These are phyloP conservation scores for Fusarium staphyleae DNA, from an alignment of 2,329 filamentous ascomycete species.

Conservation along the genomic window DNA sequence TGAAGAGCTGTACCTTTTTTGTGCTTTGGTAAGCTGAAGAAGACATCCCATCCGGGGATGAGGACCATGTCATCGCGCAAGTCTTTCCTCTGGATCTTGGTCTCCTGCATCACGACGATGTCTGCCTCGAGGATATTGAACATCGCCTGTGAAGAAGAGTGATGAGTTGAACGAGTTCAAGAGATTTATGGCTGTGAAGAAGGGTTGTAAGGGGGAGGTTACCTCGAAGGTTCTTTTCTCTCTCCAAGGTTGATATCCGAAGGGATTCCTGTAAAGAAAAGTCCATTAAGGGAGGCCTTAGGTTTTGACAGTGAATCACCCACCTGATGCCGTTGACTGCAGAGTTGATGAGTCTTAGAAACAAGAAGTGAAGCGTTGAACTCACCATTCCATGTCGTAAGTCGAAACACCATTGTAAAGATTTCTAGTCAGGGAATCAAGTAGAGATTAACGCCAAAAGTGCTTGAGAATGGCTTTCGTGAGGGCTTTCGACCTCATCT, in stretches of 20 bases:
- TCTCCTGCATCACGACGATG: slow-evolving; percentile 93
- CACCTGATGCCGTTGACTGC: slow-evolving; percentile 82
- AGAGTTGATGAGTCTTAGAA: slow-evolving; percentile 6
- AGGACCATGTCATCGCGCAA: slow-evolving; percentile 95
- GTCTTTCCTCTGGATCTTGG: slow-evolving; percentile 94
- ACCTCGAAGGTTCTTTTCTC: slow-evolving; percentile 74
- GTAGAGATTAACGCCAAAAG: not conserved
- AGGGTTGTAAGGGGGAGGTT: not conserved
- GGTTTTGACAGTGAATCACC: slow-evolving; percentile 18
- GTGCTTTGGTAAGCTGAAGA: slow-evolving; percentile 89
- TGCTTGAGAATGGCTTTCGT: not conserved
- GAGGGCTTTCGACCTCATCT: slow-evolving; percentile 8
- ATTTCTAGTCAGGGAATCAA: not conserved
- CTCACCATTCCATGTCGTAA: slow-evolving; percentile 87
- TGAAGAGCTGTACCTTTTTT: slow-evolving; percentile 75
- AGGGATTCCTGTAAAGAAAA: slow-evolving; percentile 69
- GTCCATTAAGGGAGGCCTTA: slow-evolving; percentile 4
- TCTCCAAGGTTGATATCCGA: slow-evolving; percentile 84
- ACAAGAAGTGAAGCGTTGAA: not conserved
- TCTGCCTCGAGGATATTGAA: slow-evolving; percentile 93
- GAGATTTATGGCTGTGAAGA: not conserved
- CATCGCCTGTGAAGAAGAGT: slow-evolving; percentile 69
- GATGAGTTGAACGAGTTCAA: slow-evolving; percentile 1
- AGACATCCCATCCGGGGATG: slow-evolving; percentile 94
- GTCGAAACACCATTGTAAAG: slow-evolving; percentile 72